Evolutionary conservation across 805 yeast genomes (phyloP).

Genomic region (Teunomyces atbi): DNA sequence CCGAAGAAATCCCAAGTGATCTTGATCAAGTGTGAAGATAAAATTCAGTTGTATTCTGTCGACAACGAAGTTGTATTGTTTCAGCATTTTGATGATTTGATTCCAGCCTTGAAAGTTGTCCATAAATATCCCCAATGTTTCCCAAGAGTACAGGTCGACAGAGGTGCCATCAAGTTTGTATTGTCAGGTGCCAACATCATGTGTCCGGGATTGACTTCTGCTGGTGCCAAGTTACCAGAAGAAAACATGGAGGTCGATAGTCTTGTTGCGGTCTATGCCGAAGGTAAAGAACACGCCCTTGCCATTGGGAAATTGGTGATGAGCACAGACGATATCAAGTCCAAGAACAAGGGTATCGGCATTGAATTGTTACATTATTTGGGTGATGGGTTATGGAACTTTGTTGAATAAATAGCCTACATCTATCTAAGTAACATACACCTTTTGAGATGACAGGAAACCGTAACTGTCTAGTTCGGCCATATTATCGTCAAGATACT

Average conservation of each 20-base stretch:
- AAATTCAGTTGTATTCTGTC: conserved; percentile 71
- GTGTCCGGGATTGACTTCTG: conserved; percentile 92
- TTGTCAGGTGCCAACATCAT: conserved; percentile 94
- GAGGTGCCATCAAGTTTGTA: conserved; percentile 95
- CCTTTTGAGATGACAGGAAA: conserved; percentile 19
- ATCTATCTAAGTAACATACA: conserved; percentile 14
- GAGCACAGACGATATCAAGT: conserved; percentile 87
- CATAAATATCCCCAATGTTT: conserved; percentile 82
- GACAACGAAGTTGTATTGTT: conserved; percentile 73
- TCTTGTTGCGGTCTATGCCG: conserved; percentile 84
- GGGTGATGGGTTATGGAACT: conserved; percentile 87
- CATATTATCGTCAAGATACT: conserved; percentile 27
- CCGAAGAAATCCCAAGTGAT: conserved; percentile 87
- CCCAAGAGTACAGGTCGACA: conserved; percentile 85
- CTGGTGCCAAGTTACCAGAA: conserved; percentile 81
- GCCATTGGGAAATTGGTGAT: conserved; percentile 86
- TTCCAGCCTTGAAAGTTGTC: conserved; percentile 72
- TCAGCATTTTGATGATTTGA: conserved; percentile 77
- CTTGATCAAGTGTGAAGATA: conserved; percentile 84
- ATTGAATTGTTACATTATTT: conserved; percentile 78
- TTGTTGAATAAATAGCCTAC: conserved; percentile 39
- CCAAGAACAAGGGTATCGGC: conserved; percentile 83
- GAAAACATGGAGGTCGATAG: conserved; percentile 63
- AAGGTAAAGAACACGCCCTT: conserved; percentile 86
- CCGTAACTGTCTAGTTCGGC: conserved; percentile 24